A percentile compares a stretch with the other conserved stretches of the same genome.
Conservation (phyloP, 768 basidiomycete species). For the Boletales sp. region DNA sequence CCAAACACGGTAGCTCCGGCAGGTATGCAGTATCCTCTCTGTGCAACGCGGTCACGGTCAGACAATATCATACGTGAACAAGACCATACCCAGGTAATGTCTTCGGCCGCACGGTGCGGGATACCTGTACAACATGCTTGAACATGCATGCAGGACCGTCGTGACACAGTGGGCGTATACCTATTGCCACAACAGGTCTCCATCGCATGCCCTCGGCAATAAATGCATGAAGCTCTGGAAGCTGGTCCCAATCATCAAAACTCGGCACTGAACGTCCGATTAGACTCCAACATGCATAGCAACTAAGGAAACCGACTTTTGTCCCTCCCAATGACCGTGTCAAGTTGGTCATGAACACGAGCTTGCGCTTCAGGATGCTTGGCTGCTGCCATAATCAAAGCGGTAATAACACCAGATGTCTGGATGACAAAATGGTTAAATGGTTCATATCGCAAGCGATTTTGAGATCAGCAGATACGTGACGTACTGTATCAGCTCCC, state of each 20-base stretch:
- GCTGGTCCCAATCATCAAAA: slow-evolving; percentile 28
- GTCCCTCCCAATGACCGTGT: slow-evolving; percentile 42
- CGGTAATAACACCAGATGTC: slow-evolving; percentile 49
- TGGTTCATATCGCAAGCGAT: neutral
- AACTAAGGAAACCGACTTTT: slow-evolving; percentile 4
- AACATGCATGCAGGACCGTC: no score
- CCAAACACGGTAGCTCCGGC: slow-evolving; percentile 11
- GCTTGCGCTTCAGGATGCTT: slow-evolving; percentile 46
- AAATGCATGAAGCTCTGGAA: slow-evolving; percentile 33
- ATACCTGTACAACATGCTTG: neutral
- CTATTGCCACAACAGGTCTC: slow-evolving; percentile 28
- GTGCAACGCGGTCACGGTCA: neutral
- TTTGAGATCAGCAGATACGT: no score
- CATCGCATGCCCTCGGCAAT: slow-evolving; percentile 34
- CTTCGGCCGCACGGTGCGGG: slow-evolving; percentile 4
- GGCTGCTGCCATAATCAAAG: slow-evolving; percentile 48
- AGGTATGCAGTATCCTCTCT: slow-evolving; percentile 12
- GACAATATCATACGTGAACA: neutral
- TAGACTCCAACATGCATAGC: neutral
- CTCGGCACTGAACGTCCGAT: slow-evolving; percentile 26
- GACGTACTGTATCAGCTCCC: slow-evolving; percentile 49
- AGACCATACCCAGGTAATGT: slow-evolving; percentile 7
- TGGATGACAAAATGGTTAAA: slow-evolving; percentile 1
- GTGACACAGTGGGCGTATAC: slow-evolving; percentile 15
- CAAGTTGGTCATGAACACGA: slow-evolving; percentile 48